Base-by-base conservation (phyloP, 1,284 basidiomycete genomes). In the Neonothopanus nambi region DNA sequence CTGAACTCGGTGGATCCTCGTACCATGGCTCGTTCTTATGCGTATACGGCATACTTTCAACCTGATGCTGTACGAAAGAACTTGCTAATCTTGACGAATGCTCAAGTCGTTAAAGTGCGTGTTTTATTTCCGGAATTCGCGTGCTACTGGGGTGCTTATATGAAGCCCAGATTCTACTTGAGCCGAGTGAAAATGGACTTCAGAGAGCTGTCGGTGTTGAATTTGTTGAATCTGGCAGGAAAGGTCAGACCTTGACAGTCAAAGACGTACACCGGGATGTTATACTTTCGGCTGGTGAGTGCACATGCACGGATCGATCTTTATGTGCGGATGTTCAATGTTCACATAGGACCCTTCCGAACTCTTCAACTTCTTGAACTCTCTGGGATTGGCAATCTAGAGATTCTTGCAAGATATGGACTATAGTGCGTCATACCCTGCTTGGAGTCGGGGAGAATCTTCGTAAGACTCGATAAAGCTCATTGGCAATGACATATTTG, bases 371-470 rank as follows among this genome's bases (percentile, higher is more conserved):
- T 73, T 13, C 55, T 67, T 18, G 62, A 66, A 47, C 60, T 63
- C 2, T 67, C 65, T 15, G 67, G 67, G 8, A 62, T 74, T 23
- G 71, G 71, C 9, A 61, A 68, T 51, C 55, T 52, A 33, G 44
- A 49, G 37, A 36, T 68, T 11, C 59, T 73, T 15, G 44, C 62
- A 15, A 54, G 52, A 3, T 47, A 62, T 20, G 65, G 61, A 3
- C 68, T 73, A 23, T 39, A 59, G 5, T 43, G 52, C 0, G 24
- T 67, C 7, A 40, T 72, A 61, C 70, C 39, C 60, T 73, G 2
- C 69, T 71, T 5, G 64, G 64, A 8, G 71, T 74, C 12, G 72
- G 72, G 1, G 63, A 68, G 35, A 72, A 73, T 43, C 56, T 71
- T 13, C 43, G 43, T 45, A 26, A 45, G 43, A 13, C 9, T 15